Evolutionary conservation across 1,139 yeast species (phyloP).

Genomic region (Candida sanyaensis): DNA sequence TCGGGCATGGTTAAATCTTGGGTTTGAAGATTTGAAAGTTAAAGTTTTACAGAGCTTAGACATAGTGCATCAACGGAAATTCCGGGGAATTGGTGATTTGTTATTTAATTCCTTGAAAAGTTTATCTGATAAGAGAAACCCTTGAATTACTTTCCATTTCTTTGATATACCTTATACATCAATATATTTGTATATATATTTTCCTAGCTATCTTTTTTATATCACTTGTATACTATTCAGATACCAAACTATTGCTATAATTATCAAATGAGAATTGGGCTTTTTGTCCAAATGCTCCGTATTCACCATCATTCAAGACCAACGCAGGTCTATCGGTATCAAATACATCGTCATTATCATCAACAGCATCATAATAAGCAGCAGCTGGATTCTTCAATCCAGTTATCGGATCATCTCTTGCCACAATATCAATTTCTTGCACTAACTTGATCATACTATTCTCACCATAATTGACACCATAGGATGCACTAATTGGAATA

Average conservation of each 20-base stretch:
- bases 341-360: constrained; percentile 31
- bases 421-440: constrained; percentile 49
- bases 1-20: constrained; percentile 29
- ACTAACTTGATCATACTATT: constrained; percentile 56
- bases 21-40: constrained; percentile 41
- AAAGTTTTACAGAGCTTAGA: constrained; percentile 38
- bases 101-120: constrained; percentile 49
- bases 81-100: constrained; percentile 44
- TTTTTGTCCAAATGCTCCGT: constrained; percentile 3
- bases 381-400: constrained; percentile 48
- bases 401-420: constrained; percentile 43
- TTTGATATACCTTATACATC: neutral
- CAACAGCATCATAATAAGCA: constrained; percentile 39
- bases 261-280: constrained; percentile 11
- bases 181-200: neutral
- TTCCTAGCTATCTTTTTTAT: neutral
- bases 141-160: neutral
- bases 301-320: constrained; percentile 22
- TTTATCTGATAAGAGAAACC: constrained; percentile 25
- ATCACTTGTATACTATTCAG: constrained; percentile 3
- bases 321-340: constrained; percentile 32
- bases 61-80: constrained; percentile 25
- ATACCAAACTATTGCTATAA: constrained; percentile 11
- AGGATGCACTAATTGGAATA: constrained; percentile 43
- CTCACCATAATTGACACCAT: constrained; percentile 68